A percentile compares a stretch with the other conserved stretches of the same genome.
Conservation (phyloP, 2,329 filamentous ascomycete genomes). For the Paecilomyces variotii region DNA sequence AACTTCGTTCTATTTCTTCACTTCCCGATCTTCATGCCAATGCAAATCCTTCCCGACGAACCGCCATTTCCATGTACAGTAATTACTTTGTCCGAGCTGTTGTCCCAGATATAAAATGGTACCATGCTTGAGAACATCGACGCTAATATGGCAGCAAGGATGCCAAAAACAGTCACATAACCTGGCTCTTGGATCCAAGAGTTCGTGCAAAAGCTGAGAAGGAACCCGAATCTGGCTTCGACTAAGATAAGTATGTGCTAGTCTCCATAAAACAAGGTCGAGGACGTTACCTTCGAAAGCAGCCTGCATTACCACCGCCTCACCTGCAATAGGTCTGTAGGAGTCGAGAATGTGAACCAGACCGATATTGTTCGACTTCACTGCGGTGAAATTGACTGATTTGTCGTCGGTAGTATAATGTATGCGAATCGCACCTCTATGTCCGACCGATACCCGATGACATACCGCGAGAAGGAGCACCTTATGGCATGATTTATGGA, state of each 20-base stretch:
- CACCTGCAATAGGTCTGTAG: neutral
- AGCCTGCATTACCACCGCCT: neutral
- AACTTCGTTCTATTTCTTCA: neutral
- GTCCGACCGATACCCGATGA: no score
- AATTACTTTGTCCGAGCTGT: neutral
- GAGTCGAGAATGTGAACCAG: neutral
- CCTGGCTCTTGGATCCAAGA: neutral
- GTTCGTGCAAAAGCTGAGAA: neutral
- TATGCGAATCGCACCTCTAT: no score
- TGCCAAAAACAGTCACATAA: neutral
- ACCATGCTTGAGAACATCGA: neutral
- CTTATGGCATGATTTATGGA: no score
- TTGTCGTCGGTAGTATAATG: neutral
- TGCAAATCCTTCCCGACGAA: neutral
- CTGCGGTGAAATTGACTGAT: neutral
- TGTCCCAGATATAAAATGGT: neutral
- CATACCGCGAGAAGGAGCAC: no score
- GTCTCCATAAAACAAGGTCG: neutral
- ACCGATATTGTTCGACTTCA: neutral
- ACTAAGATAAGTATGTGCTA: neutral
- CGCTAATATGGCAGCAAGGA: neutral
- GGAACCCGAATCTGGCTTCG: neutral
- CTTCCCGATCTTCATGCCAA: neutral
- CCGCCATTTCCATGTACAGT: neutral
- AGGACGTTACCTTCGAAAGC: neutral